phyloP scores from a whole-genome alignment of 345 rosid species.

The Carallia brachiata region DNA sequence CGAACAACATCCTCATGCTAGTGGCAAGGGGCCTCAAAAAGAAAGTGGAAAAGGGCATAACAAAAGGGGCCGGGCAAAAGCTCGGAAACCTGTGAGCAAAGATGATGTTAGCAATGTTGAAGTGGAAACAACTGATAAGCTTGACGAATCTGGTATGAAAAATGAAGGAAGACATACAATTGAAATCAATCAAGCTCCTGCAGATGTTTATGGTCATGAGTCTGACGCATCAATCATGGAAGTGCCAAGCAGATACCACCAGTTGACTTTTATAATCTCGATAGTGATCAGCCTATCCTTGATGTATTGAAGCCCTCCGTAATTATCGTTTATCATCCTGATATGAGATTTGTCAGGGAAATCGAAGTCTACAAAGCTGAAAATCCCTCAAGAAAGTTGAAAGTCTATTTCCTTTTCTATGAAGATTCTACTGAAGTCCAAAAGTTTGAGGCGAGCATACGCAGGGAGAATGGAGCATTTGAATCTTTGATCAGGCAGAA shows the following conservation, averaged over 20 bases:
- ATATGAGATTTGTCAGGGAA: constrained; percentile 80
- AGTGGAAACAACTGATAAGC: constrained; percentile 27
- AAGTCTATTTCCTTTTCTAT: constrained; percentile 88
- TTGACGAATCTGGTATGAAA: constrained; percentile 36
- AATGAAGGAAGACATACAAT: constrained; percentile 30
- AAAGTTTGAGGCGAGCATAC: constrained; percentile 94
- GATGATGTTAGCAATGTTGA: constrained; percentile 25
- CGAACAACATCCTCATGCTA: constrained; percentile 37
- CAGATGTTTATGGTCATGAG: constrained; percentile 21
- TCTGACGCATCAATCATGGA: constrained; percentile 8
- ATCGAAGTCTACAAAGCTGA: constrained; percentile 93
- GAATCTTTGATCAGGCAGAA: constrained; percentile 96
- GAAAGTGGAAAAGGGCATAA: constrained; percentile 41
- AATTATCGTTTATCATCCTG: constrained; percentile 89
- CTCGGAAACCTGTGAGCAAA: constrained; percentile 24
- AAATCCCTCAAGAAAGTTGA: constrained; percentile 69
- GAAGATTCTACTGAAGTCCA: constrained; percentile 90
- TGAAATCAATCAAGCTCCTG: constrained; percentile 29
- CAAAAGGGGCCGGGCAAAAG: constrained; percentile 35
- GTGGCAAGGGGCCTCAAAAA: constrained; percentile 34
- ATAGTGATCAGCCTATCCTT: constrained; percentile 77
- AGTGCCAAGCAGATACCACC: constrained; percentile 58
- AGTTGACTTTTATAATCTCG: constrained; percentile 72
- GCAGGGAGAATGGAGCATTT: constrained; percentile 89
- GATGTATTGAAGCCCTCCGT: constrained; percentile 76